phyloP scores from a whole-genome alignment of 768 basidiomycete species.

The Xerocomus spinulosus region DNA sequence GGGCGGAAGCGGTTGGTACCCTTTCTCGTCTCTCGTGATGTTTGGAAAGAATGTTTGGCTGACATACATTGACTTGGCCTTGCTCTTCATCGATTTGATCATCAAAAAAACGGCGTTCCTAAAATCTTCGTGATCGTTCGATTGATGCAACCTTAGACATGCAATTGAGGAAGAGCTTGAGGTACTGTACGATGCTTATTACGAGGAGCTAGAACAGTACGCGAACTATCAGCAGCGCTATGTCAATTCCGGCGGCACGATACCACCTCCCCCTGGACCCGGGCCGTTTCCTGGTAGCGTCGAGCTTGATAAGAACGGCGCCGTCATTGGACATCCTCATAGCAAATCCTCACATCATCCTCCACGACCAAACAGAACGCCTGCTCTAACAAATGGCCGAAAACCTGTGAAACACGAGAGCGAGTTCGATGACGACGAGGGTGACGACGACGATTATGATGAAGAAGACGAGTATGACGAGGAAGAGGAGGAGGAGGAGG shows the following conservation, averaged over 20 bases:
- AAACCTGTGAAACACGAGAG: constrained; percentile 52
- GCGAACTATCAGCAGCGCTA: constrained; percentile 97
- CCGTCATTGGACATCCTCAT: constrained; percentile 43
- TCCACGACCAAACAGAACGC: constrained; percentile 33
- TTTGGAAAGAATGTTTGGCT: constrained; percentile 15
- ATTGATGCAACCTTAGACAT: constrained; percentile 48
- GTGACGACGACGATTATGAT: constrained; percentile 49
- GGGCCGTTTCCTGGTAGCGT: constrained; percentile 98
- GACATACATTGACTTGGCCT: constrained; percentile 20
- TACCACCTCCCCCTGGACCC: constrained; percentile 91
- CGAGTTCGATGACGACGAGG: constrained; percentile 65
- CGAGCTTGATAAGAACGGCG: constrained; percentile 90
- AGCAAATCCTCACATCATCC: constrained; percentile 35
- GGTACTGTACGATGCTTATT: constrained; percentile 99
- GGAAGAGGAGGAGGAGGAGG: constrained; percentile 63
- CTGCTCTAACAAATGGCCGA: constrained; percentile 35
- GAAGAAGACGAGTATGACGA: constrained; percentile 56
- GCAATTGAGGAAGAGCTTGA: constrained; percentile 99
- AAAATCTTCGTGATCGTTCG: constrained; percentile 12
- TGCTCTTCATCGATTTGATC: constrained; percentile 18
- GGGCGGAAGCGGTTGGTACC: constrained; percentile 87
- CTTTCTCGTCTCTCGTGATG: constrained; percentile 25
- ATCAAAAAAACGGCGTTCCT: constrained; percentile 10
- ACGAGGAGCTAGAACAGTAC: constrained; percentile 99
- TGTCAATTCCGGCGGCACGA: constrained; percentile 82